phyloP scores from a whole-genome alignment of 2,329 filamentous ascomycete species.

The Pestalotiopsis sp. region DNA sequence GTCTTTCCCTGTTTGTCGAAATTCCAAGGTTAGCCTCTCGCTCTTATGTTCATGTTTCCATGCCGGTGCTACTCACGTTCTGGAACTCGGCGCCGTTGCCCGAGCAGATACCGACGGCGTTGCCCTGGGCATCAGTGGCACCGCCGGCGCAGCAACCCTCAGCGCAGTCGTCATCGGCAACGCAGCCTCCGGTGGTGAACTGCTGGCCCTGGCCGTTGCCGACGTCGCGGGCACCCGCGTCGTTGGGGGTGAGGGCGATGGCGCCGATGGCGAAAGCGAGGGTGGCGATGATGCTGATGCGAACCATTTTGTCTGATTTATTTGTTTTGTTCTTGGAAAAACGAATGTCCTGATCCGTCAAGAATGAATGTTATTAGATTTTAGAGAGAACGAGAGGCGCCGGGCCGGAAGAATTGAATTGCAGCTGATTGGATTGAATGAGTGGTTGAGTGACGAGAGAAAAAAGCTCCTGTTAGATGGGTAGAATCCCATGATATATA shows the following conservation, averaged over 20 bases:
- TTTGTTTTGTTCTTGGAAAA: not conserved
- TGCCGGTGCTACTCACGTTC: conserved; percentile 15
- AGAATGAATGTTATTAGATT: not conserved
- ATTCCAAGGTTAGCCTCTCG: not conserved
- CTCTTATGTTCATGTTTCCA: not conserved
- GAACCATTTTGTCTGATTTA: conserved; percentile 10
- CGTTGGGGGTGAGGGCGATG: conserved; percentile 8
- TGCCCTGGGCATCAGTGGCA: conserved; percentile 22
- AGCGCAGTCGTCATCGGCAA: conserved; percentile 33
- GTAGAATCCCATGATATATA: not conserved
- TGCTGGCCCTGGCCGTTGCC: conserved; percentile 25
- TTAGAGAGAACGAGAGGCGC: conserved; percentile 9
- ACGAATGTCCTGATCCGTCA: not conserved
- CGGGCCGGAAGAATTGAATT: conserved; percentile 7
- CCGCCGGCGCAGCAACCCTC: conserved; percentile 29
- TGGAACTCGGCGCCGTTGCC: conserved; percentile 35
- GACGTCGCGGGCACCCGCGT: conserved; percentile 5
- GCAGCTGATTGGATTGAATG: not conserved
- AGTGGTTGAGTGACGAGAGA: not conserved
- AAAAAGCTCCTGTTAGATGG: not conserved
- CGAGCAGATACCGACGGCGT: conserved; percentile 35
- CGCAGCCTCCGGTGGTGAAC: conserved; percentile 40
- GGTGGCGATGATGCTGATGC: conserved; percentile 11
- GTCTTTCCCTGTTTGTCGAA: conserved; percentile 28
- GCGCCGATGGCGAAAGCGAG: conserved; percentile 11